Evolutionary conservation across 768 basidiomycete species (phyloP).

Genomic region (Mycena indigotica): DNA sequence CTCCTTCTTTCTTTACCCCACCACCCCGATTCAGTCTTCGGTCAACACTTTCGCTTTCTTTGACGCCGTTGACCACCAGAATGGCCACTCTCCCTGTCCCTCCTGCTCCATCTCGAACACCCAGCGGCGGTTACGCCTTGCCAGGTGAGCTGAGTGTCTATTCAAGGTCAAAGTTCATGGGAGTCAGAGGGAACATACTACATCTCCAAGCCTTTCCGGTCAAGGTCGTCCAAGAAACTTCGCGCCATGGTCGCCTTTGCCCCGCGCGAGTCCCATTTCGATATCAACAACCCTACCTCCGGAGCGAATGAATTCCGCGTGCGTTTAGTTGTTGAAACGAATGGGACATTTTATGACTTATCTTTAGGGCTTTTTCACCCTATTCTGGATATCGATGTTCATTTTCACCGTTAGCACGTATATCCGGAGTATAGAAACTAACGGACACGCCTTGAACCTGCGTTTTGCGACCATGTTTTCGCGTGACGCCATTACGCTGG

Average conservation of each 20-base stretch:
- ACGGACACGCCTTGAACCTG: slow-evolving; percentile 75
- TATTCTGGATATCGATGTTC: slow-evolving; percentile 93
- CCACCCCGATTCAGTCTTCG: too few relatives aligned
- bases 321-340: slow-evolving; percentile 22
- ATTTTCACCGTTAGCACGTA: slow-evolving; percentile 80
- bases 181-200: slow-evolving; percentile 32
- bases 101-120: slow-evolving; percentile 28
- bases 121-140: slow-evolving; percentile 50
- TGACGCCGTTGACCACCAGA: too few relatives aligned
- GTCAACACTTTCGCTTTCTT: too few relatives aligned
- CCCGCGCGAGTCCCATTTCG: slow-evolving; percentile 84
- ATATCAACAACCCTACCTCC: slow-evolving; percentile 74
- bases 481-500: slow-evolving; percentile 78
- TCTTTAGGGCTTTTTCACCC: slow-evolving; percentile 85
- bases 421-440: slow-evolving; percentile 73
- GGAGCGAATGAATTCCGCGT: slow-evolving; percentile 86
- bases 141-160: slow-evolving; percentile 53
- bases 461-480: slow-evolving; percentile 88
- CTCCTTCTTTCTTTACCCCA: too few relatives aligned
- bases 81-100: slow-evolving; percentile 7
- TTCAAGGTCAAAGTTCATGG: background rate
- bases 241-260: slow-evolving; percentile 85
- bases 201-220: slow-evolving; percentile 76
- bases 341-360: background rate
- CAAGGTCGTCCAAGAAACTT: slow-evolving; percentile 72